Evolutionary conservation across 495 filamentous ascomycete species (phyloP), one percentile per base, ranked within the genome.

Genomic region (Penicillium herquei): DNA sequence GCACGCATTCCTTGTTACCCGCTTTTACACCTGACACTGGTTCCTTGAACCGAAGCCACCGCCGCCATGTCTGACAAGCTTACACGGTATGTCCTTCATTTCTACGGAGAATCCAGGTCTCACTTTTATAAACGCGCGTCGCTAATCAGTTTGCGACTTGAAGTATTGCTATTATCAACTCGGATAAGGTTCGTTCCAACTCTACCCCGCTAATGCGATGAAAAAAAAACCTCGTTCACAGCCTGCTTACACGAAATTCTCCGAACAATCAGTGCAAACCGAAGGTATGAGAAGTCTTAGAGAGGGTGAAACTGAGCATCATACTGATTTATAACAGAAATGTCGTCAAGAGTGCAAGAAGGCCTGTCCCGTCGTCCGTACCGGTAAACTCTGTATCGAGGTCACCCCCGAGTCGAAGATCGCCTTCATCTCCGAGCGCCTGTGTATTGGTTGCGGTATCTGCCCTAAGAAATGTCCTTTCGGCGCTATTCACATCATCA

Each of bases 401-500:
- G 94, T 98, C 61, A 82, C 82, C 39, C 81, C 90, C 54, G 86
- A 90, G 49, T 96, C 93, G 48, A 94, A 92, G 67, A 91, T 98
- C 63, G 95, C 94, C 64, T 98, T 98, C 81, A 98, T 98, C 63
- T 96, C 92, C 49, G 94, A 98, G 69, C 82, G 83, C 48, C 82
- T 96, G 35, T 96, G 92, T 75, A 96, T 98, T 62, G 95, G 95
- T 77, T 98, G 94, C 70, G 94, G 95, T 85, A 98, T 98, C 75
- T 98, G 94, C 68, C 91, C 91, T 30, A 98, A 98, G 79, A 96
- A 97, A 74, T 98, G 94, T 74, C 94, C 94, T n/a, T 98, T 98
- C 72, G 89, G 90, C 63, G 94, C 95, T 54, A 98, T 98, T 75
- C 91, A 92, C 69, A 98, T 98, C 71, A 98, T 98, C 90, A 98